These are phyloP conservation scores for Xylaria sp. DNA, from an alignment of 2,329 filamentous ascomycete genomes.

Conservation along the genomic window DNA sequence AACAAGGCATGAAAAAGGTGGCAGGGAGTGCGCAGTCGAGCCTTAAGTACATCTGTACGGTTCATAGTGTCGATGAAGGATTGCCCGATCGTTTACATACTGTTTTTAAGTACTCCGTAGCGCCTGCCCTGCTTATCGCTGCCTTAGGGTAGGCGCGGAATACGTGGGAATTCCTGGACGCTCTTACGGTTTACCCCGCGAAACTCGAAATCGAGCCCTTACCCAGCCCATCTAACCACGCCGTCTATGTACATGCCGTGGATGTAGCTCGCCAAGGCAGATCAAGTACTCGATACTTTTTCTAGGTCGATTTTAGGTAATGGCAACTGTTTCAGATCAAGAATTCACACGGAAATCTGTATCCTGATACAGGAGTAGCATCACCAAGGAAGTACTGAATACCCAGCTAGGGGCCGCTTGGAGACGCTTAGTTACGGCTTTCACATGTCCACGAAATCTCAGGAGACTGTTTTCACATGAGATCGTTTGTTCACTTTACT, in stretches of 20 bases:
- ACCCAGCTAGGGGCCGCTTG: no score
- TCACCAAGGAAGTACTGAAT: no score
- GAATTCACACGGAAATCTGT: no score
- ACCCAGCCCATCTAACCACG: neutral
- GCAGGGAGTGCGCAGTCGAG: neutral
- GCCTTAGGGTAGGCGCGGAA: neutral
- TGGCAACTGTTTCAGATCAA: no score
- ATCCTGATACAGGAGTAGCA: no score
- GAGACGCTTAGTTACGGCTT: no score
- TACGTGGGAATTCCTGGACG: neutral
- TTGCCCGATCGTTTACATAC: neutral
- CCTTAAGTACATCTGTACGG: neutral
- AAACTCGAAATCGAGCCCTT: neutral
- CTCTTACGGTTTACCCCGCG: neutral
- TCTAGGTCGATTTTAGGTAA: neutral
- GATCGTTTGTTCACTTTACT: neutral
- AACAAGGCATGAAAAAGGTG: no score
- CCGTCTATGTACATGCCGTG: neutral
- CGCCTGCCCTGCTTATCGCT: neutral
- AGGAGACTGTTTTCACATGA: neutral
- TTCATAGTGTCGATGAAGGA: neutral
- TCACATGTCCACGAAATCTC: no score
- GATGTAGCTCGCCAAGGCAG: neutral
- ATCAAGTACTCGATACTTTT: neutral
- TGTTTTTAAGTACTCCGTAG: neutral